phyloP scores from a whole-genome alignment of 257 asterid genomes.

The Voacanga thouarsii region DNA sequence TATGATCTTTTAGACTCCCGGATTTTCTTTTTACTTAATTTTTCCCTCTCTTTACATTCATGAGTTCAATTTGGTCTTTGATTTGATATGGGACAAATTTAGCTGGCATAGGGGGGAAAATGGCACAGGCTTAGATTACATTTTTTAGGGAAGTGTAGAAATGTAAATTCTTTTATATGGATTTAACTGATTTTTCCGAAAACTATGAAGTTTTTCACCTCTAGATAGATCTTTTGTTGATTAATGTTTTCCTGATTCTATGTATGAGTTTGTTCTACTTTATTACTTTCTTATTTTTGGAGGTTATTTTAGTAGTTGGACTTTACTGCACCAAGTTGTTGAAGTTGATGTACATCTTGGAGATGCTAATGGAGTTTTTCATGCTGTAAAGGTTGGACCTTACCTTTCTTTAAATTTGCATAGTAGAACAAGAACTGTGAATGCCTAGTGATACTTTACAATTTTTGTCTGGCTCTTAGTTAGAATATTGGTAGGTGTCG shows the following conservation, averaged over 20 bases:
- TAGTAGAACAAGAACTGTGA: neutral
- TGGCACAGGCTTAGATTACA: neutral
- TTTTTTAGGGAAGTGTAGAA: neutral
- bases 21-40: neutral
- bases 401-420: neutral
- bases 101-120: neutral
- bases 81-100: neutral
- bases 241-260: neutral
- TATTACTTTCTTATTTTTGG: too few relatives aligned
- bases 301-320: too few relatives aligned
- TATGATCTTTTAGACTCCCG: neutral
- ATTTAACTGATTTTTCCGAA: neutral
- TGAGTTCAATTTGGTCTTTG: neutral
- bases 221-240: neutral
- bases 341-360: constrained; percentile 57
- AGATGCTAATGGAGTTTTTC: constrained; percentile 67
- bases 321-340: constrained; percentile 62
- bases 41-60: neutral
- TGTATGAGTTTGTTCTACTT: neutral
- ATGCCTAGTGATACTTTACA: constrained; percentile 18
- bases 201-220: neutral
- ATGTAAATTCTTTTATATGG: neutral
- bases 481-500: constrained; percentile 99
- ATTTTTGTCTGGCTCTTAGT: constrained; percentile 70
- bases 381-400: constrained; percentile 65